phyloP scores from a whole-genome alignment of 164 flowering plant genomes.

The Macadamia integrifolia region DNA sequence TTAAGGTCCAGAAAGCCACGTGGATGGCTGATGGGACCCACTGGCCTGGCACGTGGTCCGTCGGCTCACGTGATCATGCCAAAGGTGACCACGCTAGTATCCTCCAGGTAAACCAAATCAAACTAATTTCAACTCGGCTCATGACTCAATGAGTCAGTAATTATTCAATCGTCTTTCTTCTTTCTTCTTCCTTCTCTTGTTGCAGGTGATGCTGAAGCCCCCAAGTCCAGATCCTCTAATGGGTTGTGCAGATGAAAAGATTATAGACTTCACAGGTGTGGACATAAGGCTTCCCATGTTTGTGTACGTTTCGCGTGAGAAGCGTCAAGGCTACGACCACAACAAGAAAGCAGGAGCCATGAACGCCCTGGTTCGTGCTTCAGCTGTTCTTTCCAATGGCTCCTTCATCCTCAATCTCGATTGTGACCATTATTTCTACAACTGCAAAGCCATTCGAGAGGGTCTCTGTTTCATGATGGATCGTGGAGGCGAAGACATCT shows the following conservation, averaged over 20 bases:
- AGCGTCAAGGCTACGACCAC: constrained; percentile 77
- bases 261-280: constrained; percentile 49
- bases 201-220: constrained; percentile 79
- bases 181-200: neutral
- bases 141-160: too few relatives aligned
- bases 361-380: constrained; percentile 74
- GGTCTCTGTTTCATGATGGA: constrained; percentile 92
- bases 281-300: constrained; percentile 74
- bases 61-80: constrained; percentile 45
- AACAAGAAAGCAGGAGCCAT: constrained; percentile 83
- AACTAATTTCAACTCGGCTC: too few relatives aligned
- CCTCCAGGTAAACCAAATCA: constrained; percentile 34
- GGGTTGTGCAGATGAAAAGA: constrained; percentile 34
- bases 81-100: constrained; percentile 87
- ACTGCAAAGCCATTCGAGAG: constrained; percentile 68
- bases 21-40: constrained; percentile 96
- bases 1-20: constrained; percentile 46
- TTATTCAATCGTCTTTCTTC: too few relatives aligned
- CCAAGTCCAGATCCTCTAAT: constrained; percentile 62
- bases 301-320: constrained; percentile 75
- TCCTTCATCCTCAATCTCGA: constrained; percentile 76
- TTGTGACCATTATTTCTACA: constrained; percentile 74
- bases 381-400: constrained; percentile 77
- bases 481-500: constrained; percentile 65
- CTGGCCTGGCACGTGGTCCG: constrained; percentile 85